Conservation (phyloP, 108 stramenopile genomes). For the Bacterosira constricta region DNA sequence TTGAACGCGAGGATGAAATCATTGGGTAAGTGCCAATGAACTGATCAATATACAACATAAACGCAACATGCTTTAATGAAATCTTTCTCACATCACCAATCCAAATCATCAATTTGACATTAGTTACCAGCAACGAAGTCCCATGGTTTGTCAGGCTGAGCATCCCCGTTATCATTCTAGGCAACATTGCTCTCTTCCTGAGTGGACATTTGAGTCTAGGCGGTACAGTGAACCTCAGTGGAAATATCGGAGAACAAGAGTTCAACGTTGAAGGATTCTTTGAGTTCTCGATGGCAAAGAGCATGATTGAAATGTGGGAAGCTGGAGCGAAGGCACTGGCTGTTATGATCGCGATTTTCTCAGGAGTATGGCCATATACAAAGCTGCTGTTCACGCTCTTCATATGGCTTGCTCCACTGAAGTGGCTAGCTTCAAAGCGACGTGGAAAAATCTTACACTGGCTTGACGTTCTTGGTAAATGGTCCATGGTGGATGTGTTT, state of each 20-base stretch:
- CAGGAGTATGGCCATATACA: constrained; percentile 82
- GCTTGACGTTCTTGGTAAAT: constrained; percentile 73
- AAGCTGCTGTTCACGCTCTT: constrained; percentile 66
- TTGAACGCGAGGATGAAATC: constrained; percentile 50
- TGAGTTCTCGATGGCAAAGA: constrained; percentile 72
- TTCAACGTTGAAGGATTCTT: constrained; percentile 71
- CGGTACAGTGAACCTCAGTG: constrained; percentile 57
- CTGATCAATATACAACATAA: no score
- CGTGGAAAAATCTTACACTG: constrained; percentile 68
- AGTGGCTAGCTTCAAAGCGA: constrained; percentile 35
- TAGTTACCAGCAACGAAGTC: constrained; percentile 51
- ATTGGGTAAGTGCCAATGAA: no score
- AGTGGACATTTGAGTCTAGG: constrained; percentile 69
- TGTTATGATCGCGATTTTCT: constrained; percentile 69
- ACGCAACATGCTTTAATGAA: no score
- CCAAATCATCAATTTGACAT: no score
- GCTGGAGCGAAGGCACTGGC: constrained; percentile 73
- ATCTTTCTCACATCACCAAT: no score
- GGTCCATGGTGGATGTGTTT: constrained; percentile 68
- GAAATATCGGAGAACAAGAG: constrained; percentile 58
- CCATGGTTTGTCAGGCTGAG: constrained; percentile 50
- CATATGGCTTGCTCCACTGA: constrained; percentile 68
- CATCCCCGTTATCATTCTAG: constrained; percentile 64
- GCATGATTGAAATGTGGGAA: constrained; percentile 66
- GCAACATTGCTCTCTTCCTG: constrained; percentile 69